Evolutionary conservation across 306 rosid species (phyloP).

Genomic region (Elaeagnus macrophylla): DNA sequence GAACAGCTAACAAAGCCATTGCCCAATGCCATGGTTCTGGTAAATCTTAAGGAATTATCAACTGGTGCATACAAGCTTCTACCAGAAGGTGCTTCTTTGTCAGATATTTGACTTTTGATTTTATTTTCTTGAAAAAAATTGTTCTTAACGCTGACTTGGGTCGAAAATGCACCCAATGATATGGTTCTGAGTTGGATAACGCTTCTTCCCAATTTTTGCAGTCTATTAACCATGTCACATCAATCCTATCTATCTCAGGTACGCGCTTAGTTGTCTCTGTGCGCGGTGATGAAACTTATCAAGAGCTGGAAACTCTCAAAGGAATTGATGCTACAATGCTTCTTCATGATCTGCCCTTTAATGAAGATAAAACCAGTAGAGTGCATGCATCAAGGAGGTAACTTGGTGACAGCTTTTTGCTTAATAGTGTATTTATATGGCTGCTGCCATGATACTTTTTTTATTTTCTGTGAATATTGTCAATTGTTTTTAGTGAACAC

Average conservation of each 20-base stretch:
- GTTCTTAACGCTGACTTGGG: not conserved
- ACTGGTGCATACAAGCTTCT: conserved; percentile 85
- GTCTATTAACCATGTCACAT: conserved; percentile 6
- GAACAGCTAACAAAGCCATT: conserved; percentile 94
- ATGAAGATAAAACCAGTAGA: conserved; percentile 66
- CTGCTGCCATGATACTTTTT: too few relatives aligned
- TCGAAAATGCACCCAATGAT: not conserved
- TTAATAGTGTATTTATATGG: not conserved
- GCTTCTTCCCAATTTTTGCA: not conserved
- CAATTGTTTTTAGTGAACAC: too few relatives aligned
- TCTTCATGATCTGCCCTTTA: conserved; percentile 70
- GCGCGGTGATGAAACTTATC: conserved; percentile 76
- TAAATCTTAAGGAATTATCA: conserved; percentile 79
- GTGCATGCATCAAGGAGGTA: conserved; percentile 97
- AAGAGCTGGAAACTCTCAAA: conserved; percentile 69
- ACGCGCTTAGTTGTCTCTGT: conserved; percentile 81
- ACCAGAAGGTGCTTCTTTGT: conserved; percentile 61
- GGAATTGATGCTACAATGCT: conserved; percentile 72
- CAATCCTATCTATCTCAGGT: conserved; percentile 36
- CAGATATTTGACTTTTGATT: not conserved
- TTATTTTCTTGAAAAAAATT: not conserved
- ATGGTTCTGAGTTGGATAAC: not conserved
- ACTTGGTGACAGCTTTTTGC: not conserved
- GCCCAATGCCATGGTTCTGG: conserved; percentile 85
- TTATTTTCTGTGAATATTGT: too few relatives aligned